phyloP scores from a whole-genome alignment of 2,329 filamentous ascomycete species.

The Hypoxylon sp. region DNA sequence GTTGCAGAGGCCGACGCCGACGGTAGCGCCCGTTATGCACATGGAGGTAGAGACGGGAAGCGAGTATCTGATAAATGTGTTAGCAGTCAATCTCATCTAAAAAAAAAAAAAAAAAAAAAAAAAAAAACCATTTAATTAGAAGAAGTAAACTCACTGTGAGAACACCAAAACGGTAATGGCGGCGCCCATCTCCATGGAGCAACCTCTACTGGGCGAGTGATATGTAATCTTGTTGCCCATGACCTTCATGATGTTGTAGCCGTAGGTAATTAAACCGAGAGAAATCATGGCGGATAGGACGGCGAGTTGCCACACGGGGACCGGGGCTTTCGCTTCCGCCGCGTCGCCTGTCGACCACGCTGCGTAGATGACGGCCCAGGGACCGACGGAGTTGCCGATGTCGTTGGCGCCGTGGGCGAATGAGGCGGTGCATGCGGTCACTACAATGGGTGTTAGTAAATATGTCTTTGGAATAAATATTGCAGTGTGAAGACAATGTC shows the following conservation, averaged over 20 bases:
- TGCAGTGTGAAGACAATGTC: too few species aligned
- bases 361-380: constrained; percentile 77
- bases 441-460: too few species aligned
- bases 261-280: constrained; percentile 77
- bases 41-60: constrained; percentile 82
- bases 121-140: too few species aligned
- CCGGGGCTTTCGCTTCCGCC: constrained; percentile 70
- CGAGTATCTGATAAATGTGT: too few species aligned
- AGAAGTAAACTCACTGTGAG: too few species aligned
- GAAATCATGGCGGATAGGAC: constrained; percentile 74
- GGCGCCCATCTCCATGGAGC: constrained; percentile 83
- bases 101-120: too few species aligned
- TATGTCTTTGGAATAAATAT: too few species aligned
- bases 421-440: constrained; percentile 77
- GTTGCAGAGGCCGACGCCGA: constrained; percentile 83
- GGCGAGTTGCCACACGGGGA: constrained; percentile 81
- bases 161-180: constrained; percentile 81
- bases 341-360: constrained; percentile 74
- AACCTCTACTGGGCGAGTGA: constrained; percentile 56
- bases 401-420: constrained; percentile 84
- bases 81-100: too few species aligned
- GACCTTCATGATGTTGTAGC: constrained; percentile 86
- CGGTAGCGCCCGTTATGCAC: constrained; percentile 84
- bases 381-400: constrained; percentile 76
- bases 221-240: constrained; percentile 73